Conservation (phyloP, 495 filamentous ascomycete species). For the Aspergillus taichungensis region DNA sequence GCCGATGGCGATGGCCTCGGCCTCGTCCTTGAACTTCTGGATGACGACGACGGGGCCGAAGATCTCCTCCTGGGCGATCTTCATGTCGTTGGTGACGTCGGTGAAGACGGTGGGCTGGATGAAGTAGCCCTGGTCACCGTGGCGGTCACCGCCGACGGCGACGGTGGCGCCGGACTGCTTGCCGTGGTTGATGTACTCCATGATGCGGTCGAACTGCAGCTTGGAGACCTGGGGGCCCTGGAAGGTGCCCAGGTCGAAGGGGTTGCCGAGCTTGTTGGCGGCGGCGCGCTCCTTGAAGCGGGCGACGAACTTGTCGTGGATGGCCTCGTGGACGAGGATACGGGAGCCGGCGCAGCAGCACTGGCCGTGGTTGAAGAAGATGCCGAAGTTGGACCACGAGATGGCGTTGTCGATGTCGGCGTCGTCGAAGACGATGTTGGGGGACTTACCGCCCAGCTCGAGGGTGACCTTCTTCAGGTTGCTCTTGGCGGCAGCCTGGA, state of each 20-base stretch:
- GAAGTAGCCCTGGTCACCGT: slow-evolving; percentile 89
- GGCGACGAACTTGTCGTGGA: slow-evolving; percentile 90
- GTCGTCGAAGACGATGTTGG: slow-evolving; percentile 95
- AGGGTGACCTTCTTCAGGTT: slow-evolving; percentile 99
- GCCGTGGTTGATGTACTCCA: slow-evolving; percentile 91
- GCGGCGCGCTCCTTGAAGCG: slow-evolving; percentile 80
- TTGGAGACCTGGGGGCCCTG: slow-evolving; percentile 95
- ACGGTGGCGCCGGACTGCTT: slow-evolving; percentile 82
- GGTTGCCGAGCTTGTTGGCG: slow-evolving; percentile 85
- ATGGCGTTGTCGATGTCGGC: slow-evolving; percentile 94
- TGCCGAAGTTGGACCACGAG: slow-evolving; percentile 97
- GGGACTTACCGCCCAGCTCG: slow-evolving; percentile 95
- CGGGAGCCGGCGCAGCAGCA: slow-evolving; percentile 96
- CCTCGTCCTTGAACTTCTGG: slow-evolving; percentile 87
- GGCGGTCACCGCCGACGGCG: slow-evolving; percentile 77
- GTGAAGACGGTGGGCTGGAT: slow-evolving; percentile 97
- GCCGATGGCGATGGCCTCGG: slow-evolving; percentile 70
- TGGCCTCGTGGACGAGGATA: slow-evolving; percentile 89
- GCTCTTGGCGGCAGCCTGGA: slow-evolving; percentile 90
- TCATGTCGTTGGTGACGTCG: slow-evolving; percentile 83
- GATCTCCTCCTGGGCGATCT: slow-evolving; percentile 98
- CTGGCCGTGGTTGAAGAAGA: slow-evolving; percentile 98
- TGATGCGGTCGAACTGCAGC: slow-evolving; percentile 93
- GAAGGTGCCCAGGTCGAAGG: slow-evolving; percentile 82
- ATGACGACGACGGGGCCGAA: slow-evolving; percentile 93